A percentile compares a stretch with the other conserved stretches of the same genome.
Evolutionary conservation across 352 stramenopile genomes (phyloP).

Genomic region (Phytophthora litchii): DNA sequence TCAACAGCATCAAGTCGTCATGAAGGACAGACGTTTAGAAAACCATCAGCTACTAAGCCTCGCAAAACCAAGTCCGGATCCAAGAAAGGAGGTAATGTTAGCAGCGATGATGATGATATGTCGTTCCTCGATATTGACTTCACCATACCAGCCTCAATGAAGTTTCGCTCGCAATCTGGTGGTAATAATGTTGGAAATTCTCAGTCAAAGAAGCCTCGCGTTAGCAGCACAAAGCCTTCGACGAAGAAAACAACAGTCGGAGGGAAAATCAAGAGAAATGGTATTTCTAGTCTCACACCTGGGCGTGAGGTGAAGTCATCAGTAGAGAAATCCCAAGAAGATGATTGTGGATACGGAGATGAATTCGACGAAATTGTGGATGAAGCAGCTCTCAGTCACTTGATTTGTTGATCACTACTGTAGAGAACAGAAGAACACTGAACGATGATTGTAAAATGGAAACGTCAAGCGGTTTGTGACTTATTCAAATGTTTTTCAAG

Average conservation of each 20-base stretch:
- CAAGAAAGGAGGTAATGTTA: constrained; percentile 12
- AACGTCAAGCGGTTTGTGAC: constrained; percentile 4
- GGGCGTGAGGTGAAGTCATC: not conserved
- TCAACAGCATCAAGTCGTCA: constrained; percentile 13
- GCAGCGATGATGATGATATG: constrained; percentile 43
- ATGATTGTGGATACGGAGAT: constrained; percentile 70
- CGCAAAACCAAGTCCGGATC: constrained; percentile 6
- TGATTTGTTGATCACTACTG: constrained; percentile 48
- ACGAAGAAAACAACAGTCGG: constrained; percentile 10
- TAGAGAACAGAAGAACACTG: too few species aligned
- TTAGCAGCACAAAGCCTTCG: not conserved
- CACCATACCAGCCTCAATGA: constrained; percentile 46
- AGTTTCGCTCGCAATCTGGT: constrained; percentile 13
- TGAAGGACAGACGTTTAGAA: constrained; percentile 7
- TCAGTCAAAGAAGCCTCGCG: constrained; percentile 27
- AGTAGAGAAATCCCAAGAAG: constrained; percentile 29
- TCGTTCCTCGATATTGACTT: constrained; percentile 57
- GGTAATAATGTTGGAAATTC: constrained; percentile 13
- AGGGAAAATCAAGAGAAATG: constrained; percentile 3
- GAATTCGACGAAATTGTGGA: constrained; percentile 88
- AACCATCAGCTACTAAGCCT: constrained; percentile 10
- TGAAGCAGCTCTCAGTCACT: constrained; percentile 54
- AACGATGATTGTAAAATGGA: constrained; percentile 9
- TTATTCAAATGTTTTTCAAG: constrained; percentile 16
- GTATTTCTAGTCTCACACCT: not conserved